Base-by-base conservation (phyloP, 2,329 filamentous ascomycete species). In the Pseudonectria foliicola region DNA sequence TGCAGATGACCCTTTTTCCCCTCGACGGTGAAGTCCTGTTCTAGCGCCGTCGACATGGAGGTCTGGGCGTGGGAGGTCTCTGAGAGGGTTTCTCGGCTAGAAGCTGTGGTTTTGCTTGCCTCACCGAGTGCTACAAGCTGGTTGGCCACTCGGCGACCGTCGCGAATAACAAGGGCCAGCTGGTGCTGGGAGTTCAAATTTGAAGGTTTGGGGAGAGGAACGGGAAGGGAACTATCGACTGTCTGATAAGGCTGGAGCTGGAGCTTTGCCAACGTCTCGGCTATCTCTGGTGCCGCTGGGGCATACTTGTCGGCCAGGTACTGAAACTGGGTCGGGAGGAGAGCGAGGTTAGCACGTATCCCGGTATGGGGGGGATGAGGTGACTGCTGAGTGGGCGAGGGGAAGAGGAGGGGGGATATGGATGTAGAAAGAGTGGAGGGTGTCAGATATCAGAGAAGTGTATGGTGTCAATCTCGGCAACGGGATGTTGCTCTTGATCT, bases 21-120 rank as follows among this genome's bases (percentile, higher is more conserved):
- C 55, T 81, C 71, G 24, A 89, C 83, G 13, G 89, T 95, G 52
- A 95, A 95, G 61, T 95, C 89, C 63, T 84, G 83, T 64, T 95
- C 89, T 54, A 94, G 65, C 25, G 77, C 70, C 32, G 75, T 79
- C 34, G 78, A 79, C 56, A 75, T 68, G 42, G 78, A 74, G 13
- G 77, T 78, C 54, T 60, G 60, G 37, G 62, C 60, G 34, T 63
- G 62, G 25, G 60, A 62, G 24, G 64, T 64, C 29, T 62, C 64
- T 13, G 70, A 69, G 25, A 60, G 52, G 8, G 65, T 66, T 40
- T 66, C 64, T 53, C 66, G 66, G 54, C 65, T 74, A 33, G 71
- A 72, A 33, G 52, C 61, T 38, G 61, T 70, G 27, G 63, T 70
- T 53, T 72, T 71, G 60, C 72, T 72, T 45, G 62, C 64, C 53